Conservation (phyloP, 2,329 filamentous ascomycete species). For the Neurospora crassa region DNA sequence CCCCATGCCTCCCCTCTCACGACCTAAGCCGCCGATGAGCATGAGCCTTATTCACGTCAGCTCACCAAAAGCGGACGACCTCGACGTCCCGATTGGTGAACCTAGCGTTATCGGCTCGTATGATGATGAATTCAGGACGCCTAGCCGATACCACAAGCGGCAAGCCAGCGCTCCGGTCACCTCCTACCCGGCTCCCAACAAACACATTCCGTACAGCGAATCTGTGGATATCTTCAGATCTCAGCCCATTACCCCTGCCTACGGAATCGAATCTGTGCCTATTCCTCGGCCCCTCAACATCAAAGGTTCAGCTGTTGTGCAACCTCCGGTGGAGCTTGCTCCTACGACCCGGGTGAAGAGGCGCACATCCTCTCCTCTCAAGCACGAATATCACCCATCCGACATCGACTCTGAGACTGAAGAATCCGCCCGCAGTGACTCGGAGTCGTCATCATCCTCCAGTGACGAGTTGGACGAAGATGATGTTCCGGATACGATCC, state of each 20-base stretch:
- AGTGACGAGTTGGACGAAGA: conserved; percentile 50
- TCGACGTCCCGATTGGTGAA: conserved; percentile 31
- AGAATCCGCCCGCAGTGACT: conserved; percentile 46
- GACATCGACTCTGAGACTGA: conserved; percentile 52
- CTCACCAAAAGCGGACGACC: conserved; percentile 12
- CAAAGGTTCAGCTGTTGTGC: conserved; percentile 30
- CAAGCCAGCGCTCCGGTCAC: conserved; percentile 22
- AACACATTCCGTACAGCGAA: not conserved
- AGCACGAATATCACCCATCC: conserved; percentile 94
- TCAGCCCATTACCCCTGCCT: not conserved
- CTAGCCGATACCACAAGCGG: conserved; percentile 26
- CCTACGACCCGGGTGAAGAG: conserved; percentile 46
- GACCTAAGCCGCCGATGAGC: conserved; percentile 16
- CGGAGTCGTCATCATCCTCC: conserved; percentile 40
- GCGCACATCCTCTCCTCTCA: conserved; percentile 82
- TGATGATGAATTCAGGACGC: conserved; percentile 23
- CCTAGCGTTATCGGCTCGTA: conserved; percentile 18
- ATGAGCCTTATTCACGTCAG: conserved; percentile 3
- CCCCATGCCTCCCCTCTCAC: conserved; percentile 35
- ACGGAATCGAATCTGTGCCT: conserved; percentile 32
- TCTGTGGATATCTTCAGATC: not conserved
- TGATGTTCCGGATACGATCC: conserved; percentile 48
- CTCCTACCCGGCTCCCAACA: not conserved
- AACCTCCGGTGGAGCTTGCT: conserved; percentile 36
- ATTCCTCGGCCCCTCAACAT: conserved; percentile 37